Evolutionary conservation across 495 filamentous ascomycete species (phyloP), one percentile per base, ranked within the genome.

Genomic region (Amphirosellinia nigrospora): DNA sequence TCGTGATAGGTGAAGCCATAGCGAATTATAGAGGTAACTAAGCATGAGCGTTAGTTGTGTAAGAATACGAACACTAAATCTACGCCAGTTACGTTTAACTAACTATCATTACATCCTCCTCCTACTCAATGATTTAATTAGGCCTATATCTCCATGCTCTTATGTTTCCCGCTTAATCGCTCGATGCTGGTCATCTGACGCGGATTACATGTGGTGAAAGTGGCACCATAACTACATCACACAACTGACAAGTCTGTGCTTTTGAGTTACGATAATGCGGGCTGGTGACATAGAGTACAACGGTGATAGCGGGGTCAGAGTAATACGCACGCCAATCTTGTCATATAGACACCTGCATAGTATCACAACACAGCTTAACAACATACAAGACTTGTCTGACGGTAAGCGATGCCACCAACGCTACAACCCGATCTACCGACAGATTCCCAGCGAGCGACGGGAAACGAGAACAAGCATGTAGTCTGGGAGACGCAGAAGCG

Each of bases 161-260:
- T n/a, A 38, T 30, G 21, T 2, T 63, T 8, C 19, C 13, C 38
- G 26, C 43, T 19, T 39, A 23, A 30, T 30, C n/a, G n/a, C n/a
- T n/a, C n/a, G n/a, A n/a, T n/a, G n/a, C 34, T 36, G 34, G 34
- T 36, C 34, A 65, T 65, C 63, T 65, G 63, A 65, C 63, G 21
- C 46, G 34, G 32, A n/a, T 32, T n/a, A 39, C 39, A 48, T 65
- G 63, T 65, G 63, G 63, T 46, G 63, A 11, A 28, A 19, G 63
- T 65, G 28, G 46, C 32, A 65, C 63, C 21, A 38, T 28, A 13
- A 16, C n/a, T 32, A 53, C 23, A n/a, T 30, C n/a, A 46, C 41
- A 53, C 46, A 7, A 38, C 45, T 41, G 11, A 41, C 46, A 34
- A 65, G 32, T 28, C 23, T 30, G 30, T 36, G 32, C 41, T 5